These are phyloP conservation scores for Candida insectalens DNA, from an alignment of 805 yeast genomes.

Conservation along the genomic window DNA sequence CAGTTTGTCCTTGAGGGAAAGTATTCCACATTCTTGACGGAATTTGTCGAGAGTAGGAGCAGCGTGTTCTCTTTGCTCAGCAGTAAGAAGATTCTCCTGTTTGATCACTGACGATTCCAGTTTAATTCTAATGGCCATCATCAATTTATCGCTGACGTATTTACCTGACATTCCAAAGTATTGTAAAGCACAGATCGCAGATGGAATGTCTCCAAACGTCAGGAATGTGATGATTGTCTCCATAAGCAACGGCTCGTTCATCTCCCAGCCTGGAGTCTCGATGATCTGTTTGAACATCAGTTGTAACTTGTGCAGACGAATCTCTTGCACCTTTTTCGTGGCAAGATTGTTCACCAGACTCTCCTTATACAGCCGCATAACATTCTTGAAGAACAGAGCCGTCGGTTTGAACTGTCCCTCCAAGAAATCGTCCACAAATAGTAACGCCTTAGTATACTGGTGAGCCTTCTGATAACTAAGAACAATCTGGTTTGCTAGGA, in stretches of 20 bases:
- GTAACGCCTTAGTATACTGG: slow-evolving; percentile 22
- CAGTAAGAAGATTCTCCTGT: slow-evolving; percentile 12
- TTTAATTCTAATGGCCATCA: slow-evolving; percentile 11
- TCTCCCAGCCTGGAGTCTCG: slow-evolving; percentile 8
- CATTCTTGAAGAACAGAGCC: slow-evolving; percentile 10
- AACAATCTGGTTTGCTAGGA: slow-evolving; percentile 29
- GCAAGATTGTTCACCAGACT: slow-evolving; percentile 6
- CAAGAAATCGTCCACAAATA: slow-evolving; percentile 23
- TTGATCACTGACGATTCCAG: slow-evolving; percentile 14
- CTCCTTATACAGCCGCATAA: slow-evolving; percentile 11
- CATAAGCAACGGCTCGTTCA: slow-evolving; percentile 10
- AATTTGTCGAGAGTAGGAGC: slow-evolving; percentile 6
- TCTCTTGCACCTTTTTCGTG: neutral
- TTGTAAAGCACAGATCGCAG: slow-evolving; percentile 17
- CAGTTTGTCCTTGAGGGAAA: slow-evolving; percentile 8
- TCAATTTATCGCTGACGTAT: slow-evolving; percentile 6
- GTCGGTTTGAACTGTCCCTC: slow-evolving; percentile 7
- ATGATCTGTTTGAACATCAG: slow-evolving; percentile 10
- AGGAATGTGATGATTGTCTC: slow-evolving; percentile 14
- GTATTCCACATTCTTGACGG: slow-evolving; percentile 13
- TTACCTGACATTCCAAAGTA: slow-evolving; percentile 13
- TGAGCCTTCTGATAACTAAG: slow-evolving; percentile 21
- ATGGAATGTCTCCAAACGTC: slow-evolving; percentile 16
- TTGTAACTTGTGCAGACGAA: slow-evolving; percentile 8
- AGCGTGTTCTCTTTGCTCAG: slow-evolving; percentile 4